Percentiles rank a stretch among this genome's conserved stretches.
These are phyloP conservation scores for Hortaea werneckii DNA, from an alignment of 2,329 filamentous ascomycete species.

Conservation along the genomic window DNA sequence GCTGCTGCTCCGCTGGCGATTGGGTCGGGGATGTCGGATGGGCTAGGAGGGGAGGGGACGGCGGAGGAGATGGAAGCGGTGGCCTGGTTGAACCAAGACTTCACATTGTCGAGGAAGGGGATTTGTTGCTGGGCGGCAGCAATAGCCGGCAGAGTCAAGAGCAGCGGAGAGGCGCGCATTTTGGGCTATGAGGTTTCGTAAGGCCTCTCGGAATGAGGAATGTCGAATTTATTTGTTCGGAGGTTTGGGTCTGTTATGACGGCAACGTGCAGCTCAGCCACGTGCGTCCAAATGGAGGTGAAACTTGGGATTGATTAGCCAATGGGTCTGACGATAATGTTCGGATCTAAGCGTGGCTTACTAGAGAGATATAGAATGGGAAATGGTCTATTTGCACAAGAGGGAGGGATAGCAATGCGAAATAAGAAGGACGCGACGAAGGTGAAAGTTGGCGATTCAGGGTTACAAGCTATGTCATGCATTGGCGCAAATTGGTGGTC, in stretches of 20 bases:
- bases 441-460: too few species aligned
- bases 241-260: neutral
- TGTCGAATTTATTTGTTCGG: too few species aligned
- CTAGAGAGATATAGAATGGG: too few species aligned
- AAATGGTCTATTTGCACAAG: too few species aligned
- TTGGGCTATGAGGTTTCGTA: neutral
- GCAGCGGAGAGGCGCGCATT: constrained; percentile 45
- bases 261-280: neutral
- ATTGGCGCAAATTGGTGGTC: too few species aligned
- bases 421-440: too few species aligned
- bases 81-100: constrained; percentile 45
- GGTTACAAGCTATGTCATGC: too few species aligned
- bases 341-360: too few species aligned
- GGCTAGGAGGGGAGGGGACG: constrained; percentile 31
- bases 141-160: constrained; percentile 43
- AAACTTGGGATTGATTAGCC: too few species aligned
- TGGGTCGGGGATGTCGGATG: constrained; percentile 31
- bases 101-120: constrained; percentile 48
- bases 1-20: constrained; percentile 40
- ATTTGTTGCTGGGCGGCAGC: constrained; percentile 47
- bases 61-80: constrained; percentile 45
- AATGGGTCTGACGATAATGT: too few species aligned
- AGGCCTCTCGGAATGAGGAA: too few species aligned
- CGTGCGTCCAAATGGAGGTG: neutral
- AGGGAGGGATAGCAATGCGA: too few species aligned